These are phyloP conservation scores for Heritiera fomes DNA, from an alignment of 345 rosid genomes.

Conservation along the genomic window DNA sequence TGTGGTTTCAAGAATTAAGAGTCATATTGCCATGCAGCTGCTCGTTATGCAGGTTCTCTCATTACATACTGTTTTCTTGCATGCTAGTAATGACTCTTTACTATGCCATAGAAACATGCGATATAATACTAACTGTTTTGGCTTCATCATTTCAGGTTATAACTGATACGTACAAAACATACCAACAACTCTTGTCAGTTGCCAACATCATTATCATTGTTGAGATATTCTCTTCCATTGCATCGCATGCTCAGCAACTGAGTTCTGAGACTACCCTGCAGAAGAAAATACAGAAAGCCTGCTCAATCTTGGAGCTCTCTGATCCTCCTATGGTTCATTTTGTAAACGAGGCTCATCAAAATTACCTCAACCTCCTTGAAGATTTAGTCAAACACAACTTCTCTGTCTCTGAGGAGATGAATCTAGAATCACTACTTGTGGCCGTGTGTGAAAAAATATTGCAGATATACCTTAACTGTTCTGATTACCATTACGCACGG, in stretches of 20 bases:
- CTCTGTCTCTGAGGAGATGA: constrained; percentile 47
- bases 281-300: constrained; percentile 76
- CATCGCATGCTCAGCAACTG: constrained; percentile 70
- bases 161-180: constrained; percentile 54
- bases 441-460: constrained; percentile 57
- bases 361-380: constrained; percentile 62
- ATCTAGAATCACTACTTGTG: constrained; percentile 55
- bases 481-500: constrained; percentile 23
- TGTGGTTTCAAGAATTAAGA: constrained; percentile 78
- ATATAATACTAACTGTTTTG: constrained; percentile 12
- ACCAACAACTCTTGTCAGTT: constrained; percentile 50
- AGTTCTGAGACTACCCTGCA: constrained; percentile 49
- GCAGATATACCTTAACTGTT: constrained; percentile 65
- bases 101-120: constrained; percentile 1
- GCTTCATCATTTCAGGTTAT: constrained; percentile 55
- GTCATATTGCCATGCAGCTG: constrained; percentile 77
- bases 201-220: constrained; percentile 47
- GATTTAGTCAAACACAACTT: constrained; percentile 46
- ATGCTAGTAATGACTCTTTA: not conserved
- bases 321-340: constrained; percentile 88
- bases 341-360: constrained; percentile 79
- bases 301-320: constrained; percentile 67
- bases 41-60: constrained; percentile 65
- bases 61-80: not conserved
- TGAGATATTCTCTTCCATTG: constrained; percentile 54